Percentiles rank a stretch among this genome's conserved stretches.
Evolutionary conservation across 2,329 filamentous ascomycete genomes (phyloP).

Genomic region (Fusarium brevicatenulatum): DNA sequence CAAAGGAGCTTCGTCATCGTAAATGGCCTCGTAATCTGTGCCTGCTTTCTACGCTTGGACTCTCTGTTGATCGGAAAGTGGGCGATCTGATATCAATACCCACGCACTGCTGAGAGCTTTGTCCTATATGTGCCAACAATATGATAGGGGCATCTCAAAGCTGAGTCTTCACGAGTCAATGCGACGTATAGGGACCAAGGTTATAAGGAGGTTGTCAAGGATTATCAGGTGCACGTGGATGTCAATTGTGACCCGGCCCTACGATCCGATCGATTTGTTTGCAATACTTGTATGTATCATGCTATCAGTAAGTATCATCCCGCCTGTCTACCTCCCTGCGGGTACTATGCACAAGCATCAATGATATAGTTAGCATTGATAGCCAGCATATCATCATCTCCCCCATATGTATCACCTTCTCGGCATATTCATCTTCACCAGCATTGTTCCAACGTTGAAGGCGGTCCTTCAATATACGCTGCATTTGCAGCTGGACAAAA

Average conservation of each 20-base stretch:
- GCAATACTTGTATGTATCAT: not conserved
- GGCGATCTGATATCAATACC: not conserved
- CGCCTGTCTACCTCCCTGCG: not conserved
- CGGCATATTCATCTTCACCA: not conserved
- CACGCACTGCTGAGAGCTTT: not conserved
- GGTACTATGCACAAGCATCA: not conserved
- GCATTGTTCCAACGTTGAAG: not conserved
- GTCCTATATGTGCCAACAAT: slow-evolving; percentile 3
- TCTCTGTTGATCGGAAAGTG: slow-evolving; percentile 1
- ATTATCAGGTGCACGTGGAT: not conserved
- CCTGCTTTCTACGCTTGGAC: not conserved
- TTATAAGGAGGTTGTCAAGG: slow-evolving; percentile 1
- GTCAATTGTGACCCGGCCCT: not conserved
- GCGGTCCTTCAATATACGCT: not conserved
- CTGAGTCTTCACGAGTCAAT: not conserved
- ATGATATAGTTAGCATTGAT: not conserved
- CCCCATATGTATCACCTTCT: not conserved
- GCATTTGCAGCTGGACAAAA: not conserved
- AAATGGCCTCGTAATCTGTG: slow-evolving; percentile 1
- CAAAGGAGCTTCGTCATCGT: not conserved
- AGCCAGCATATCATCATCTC: not conserved
- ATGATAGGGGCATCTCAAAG: not conserved
- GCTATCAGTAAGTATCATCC: not conserved
- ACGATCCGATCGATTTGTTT: slow-evolving; percentile 10
- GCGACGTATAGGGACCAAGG: not conserved